Percentiles rank a stretch among this genome's conserved stretches.
Evolutionary conservation across 176 grass and related monocot genomes (phyloP).

Genomic region (Carex kokanica): DNA sequence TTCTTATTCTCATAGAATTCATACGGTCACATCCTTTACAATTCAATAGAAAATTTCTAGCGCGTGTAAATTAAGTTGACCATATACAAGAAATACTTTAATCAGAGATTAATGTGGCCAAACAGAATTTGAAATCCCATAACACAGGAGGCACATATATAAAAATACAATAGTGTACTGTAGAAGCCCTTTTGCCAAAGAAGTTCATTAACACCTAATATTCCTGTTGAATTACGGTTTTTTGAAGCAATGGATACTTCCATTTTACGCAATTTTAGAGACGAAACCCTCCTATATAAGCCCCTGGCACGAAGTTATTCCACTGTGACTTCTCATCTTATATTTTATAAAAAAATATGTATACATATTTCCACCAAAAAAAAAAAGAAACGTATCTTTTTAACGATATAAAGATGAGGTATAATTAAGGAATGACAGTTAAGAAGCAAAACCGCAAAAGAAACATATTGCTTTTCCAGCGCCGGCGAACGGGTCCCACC

Average conservation of each 20-base stretch:
- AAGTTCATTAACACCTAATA: conserved; percentile 7
- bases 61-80: not conserved
- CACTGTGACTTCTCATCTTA: not conserved
- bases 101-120: not conserved
- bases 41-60: not conserved
- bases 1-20: not conserved
- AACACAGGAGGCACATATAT: not conserved
- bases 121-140: not conserved
- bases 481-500: not conserved
- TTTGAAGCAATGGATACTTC: not conserved
- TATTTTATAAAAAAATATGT: not conserved
- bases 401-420: not conserved
- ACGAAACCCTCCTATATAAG: not conserved
- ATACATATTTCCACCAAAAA: not conserved
- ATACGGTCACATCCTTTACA: not conserved
- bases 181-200: not conserved
- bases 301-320: conserved; percentile 23
- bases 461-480: not conserved
- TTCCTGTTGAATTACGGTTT: not conserved
- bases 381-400: not conserved
- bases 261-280: not conserved
- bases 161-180: not conserved
- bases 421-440: not conserved
- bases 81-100: not conserved
- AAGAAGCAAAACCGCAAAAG: not conserved